phyloP scores from a whole-genome alignment of 768 basidiomycete genomes.

The Udeniomyces megalosporus region DNA sequence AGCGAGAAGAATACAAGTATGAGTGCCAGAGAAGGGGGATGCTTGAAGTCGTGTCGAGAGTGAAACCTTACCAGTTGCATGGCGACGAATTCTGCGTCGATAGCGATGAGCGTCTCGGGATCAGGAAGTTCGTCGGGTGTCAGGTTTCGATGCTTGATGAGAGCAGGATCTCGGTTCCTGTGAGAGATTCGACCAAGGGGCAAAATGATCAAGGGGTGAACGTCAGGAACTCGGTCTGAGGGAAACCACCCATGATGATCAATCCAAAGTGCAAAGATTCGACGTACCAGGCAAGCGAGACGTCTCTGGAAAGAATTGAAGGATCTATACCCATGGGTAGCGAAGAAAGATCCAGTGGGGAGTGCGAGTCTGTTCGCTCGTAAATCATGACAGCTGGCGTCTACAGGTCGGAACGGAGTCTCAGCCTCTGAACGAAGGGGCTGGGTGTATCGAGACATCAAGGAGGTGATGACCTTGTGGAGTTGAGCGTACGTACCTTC shows the following conservation, averaged over 20 bases:
- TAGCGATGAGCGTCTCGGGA: conserved; percentile 75
- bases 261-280: not conserved
- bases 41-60: not conserved
- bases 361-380: conserved; percentile 51
- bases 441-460: too few species aligned
- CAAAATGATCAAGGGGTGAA: too few species aligned
- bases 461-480: too few species aligned
- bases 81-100: conserved; percentile 94
- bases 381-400: conserved; percentile 78
- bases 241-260: too few species aligned
- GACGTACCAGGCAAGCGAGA: conserved; percentile 66
- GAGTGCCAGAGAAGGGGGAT: not conserved
- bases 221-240: too few species aligned
- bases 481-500: conserved; percentile 54
- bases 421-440: too few species aligned
- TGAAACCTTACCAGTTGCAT: conserved; percentile 60
- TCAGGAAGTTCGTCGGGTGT: conserved; percentile 58
- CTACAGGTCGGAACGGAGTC: too few species aligned
- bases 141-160: conserved; percentile 65
- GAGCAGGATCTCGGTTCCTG: conserved; percentile 57
- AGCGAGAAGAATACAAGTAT: not conserved
- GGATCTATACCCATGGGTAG: conserved; percentile 55
- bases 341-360: conserved; percentile 44
- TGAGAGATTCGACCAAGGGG: not conserved
- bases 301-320: conserved; percentile 64